Conservation (phyloP, 163 green algal species). For the Prototheca stagnorum region DNA sequence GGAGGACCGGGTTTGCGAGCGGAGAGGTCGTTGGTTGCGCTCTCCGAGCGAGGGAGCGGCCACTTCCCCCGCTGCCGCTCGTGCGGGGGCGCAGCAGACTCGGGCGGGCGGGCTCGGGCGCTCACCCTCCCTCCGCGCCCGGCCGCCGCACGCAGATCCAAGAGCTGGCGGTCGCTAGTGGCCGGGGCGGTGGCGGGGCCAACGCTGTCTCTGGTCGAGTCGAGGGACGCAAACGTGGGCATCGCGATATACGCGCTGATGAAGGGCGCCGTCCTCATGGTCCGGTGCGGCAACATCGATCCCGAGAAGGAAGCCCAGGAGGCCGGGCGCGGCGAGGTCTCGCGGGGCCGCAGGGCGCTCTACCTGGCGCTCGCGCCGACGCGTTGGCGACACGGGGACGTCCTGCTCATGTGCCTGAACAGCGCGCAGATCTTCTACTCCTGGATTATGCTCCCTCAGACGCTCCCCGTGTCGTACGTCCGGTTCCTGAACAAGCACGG, state of each 20-base stretch:
- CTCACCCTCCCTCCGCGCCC: too few species aligned
- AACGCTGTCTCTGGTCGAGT: constrained; percentile 58
- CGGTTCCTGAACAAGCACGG: constrained; percentile 70
- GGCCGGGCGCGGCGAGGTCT: too few species aligned
- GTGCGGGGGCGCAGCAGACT: too few species aligned
- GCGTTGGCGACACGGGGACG: constrained; percentile 59
- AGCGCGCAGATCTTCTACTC: constrained; percentile 45
- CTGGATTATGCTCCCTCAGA: constrained; percentile 73
- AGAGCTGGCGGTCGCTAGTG: constrained; percentile 51
- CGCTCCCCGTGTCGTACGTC: constrained; percentile 57
- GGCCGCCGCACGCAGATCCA: too few species aligned
- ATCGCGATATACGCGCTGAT: constrained; percentile 79
- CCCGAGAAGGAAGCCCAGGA: too few species aligned
- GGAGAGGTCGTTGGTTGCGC: too few species aligned
- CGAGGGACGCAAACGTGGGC: constrained; percentile 50
- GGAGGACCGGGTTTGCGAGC: too few species aligned
- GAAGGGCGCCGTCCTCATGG: constrained; percentile 61
- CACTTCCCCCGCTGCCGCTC: too few species aligned
- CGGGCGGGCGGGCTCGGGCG: too few species aligned
- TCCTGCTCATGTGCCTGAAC: constrained; percentile 53
- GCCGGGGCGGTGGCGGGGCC: constrained; percentile 60
- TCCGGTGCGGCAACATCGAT: constrained; percentile 76
- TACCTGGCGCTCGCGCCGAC: constrained; percentile 49
- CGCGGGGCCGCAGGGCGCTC: constrained; percentile 14
- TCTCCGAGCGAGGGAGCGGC: too few species aligned